Conservation (phyloP, 2,329 filamentous ascomycete species). For the Phaeophleospora eucalypticola region DNA sequence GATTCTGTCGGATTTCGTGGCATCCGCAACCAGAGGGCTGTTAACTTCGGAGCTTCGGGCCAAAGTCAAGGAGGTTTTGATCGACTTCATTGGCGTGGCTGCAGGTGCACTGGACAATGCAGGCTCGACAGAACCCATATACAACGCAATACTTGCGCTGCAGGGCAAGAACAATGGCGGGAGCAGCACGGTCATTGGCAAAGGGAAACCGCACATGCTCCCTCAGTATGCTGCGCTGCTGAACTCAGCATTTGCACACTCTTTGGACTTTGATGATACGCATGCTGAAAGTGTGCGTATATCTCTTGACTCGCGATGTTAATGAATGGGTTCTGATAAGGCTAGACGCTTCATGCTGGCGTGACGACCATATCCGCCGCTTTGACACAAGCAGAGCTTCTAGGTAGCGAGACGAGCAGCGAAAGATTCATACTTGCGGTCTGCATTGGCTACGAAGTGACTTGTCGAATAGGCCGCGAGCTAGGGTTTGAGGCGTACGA, state of each 20-base stretch:
- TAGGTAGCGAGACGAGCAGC: constrained; percentile 14
- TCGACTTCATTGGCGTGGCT: constrained; percentile 30
- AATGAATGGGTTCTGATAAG: background rate
- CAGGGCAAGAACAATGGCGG: constrained; percentile 24
- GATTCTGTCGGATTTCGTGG: constrained; percentile 25
- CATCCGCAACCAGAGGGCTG: constrained; percentile 17
- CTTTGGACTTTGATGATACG: constrained; percentile 46
- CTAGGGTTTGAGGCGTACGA: constrained; percentile 34
- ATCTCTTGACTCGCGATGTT: background rate
- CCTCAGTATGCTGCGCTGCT: constrained; percentile 41
- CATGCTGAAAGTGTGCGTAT: constrained; percentile 33
- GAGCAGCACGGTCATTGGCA: constrained; percentile 34
- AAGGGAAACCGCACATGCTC: constrained; percentile 31
- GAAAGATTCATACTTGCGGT: constrained; percentile 32
- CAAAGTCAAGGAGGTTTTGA: constrained; percentile 31
- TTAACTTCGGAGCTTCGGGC: constrained; percentile 19
- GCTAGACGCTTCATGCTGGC: constrained; percentile 39
- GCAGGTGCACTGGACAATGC: constrained; percentile 25
- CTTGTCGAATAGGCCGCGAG: constrained; percentile 33
- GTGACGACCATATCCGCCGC: constrained; percentile 39
- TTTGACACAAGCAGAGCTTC: constrained; percentile 32
- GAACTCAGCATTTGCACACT: constrained; percentile 43
- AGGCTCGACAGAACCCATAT: constrained; percentile 27
- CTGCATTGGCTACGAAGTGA: constrained; percentile 34
- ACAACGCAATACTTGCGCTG: constrained; percentile 23